phyloP scores from a whole-genome alignment of 306 rosid species.

The Crotalaria pallida region DNA sequence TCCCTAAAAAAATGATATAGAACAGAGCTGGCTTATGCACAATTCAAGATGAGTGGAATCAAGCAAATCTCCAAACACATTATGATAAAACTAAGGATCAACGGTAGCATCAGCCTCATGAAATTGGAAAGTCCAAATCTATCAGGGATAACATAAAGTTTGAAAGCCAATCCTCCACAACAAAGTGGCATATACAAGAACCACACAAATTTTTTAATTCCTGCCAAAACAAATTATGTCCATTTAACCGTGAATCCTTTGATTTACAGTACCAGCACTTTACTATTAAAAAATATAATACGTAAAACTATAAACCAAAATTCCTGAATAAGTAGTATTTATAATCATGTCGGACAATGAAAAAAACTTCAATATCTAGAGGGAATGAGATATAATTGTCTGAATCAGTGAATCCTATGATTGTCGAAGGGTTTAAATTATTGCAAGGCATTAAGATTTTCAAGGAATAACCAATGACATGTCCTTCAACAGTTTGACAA shows the following conservation, averaged over 20 bases:
- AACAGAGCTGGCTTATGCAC: not conserved
- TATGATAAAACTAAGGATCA: not conserved
- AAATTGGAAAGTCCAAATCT: slow-evolving; percentile 18
- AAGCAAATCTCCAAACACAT: slow-evolving; percentile 14
- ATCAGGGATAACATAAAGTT: not conserved
- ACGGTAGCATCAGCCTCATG: not conserved
- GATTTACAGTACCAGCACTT: not conserved
- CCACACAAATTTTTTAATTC: not conserved
- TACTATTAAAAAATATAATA: not conserved
- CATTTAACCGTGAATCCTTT: not conserved
- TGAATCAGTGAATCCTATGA: not conserved
- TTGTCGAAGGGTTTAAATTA: not conserved
- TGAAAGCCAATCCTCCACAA: not conserved
- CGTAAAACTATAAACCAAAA: not conserved
- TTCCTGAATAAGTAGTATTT: not conserved
- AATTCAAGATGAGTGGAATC: slow-evolving; percentile 10
- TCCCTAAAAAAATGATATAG: slow-evolving; percentile 50
- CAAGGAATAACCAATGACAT: not conserved
- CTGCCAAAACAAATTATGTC: not conserved
- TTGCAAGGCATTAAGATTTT: not conserved
- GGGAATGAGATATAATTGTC: not conserved
- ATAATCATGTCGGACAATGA: not conserved
- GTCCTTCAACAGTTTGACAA: not conserved
- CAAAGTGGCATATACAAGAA: not conserved
- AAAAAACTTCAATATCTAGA: not conserved